Percentiles rank a stretch among this genome's conserved stretches.
phyloP scores from a whole-genome alignment of 2,329 filamentous ascomycete species.

The Cadophora sp. region DNA sequence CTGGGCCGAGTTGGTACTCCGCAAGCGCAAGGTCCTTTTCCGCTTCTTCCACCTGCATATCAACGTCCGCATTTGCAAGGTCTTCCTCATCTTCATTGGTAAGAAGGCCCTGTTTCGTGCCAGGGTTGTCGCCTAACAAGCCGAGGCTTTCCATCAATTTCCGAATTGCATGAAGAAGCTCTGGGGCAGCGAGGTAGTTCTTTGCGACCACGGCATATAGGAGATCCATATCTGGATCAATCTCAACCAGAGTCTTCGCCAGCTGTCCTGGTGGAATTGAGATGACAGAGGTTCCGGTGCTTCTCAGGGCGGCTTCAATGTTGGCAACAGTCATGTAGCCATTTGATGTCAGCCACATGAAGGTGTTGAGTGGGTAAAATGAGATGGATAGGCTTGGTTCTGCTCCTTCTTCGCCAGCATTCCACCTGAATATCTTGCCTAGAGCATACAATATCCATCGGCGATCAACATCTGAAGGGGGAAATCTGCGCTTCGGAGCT shows the following conservation, averaged over 20 bases:
- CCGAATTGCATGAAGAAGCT: constrained; percentile 71
- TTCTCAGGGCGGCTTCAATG: constrained; percentile 62
- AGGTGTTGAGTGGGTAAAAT: constrained; percentile 56
- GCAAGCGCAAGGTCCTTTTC: constrained; percentile 72
- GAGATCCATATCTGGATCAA: constrained; percentile 73
- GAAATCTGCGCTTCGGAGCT: constrained; percentile 46
- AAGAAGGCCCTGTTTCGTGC: constrained; percentile 37
- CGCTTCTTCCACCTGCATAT: constrained; percentile 56
- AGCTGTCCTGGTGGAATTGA: constrained; percentile 65
- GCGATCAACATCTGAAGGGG: constrained; percentile 64
- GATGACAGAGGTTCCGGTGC: constrained; percentile 45
- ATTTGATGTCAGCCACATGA: constrained; percentile 64
- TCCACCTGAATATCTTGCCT: constrained; percentile 53
- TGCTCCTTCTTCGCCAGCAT: constrained; percentile 24
- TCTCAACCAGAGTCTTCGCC: constrained; percentile 64
- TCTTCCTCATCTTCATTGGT: constrained; percentile 36
- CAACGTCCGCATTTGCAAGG: constrained; percentile 32
- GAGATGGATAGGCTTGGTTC: constrained; percentile 45
- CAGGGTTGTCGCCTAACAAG: constrained; percentile 45
- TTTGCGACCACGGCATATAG: constrained; percentile 69
- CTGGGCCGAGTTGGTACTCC: constrained; percentile 69
- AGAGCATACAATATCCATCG: constrained; percentile 66
- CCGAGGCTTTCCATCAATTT: constrained; percentile 74
- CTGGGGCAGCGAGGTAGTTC: constrained; percentile 68
- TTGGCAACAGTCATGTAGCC: constrained; percentile 67